Conservation (phyloP, 768 basidiomycete species). For the Boletus sp. region DNA sequence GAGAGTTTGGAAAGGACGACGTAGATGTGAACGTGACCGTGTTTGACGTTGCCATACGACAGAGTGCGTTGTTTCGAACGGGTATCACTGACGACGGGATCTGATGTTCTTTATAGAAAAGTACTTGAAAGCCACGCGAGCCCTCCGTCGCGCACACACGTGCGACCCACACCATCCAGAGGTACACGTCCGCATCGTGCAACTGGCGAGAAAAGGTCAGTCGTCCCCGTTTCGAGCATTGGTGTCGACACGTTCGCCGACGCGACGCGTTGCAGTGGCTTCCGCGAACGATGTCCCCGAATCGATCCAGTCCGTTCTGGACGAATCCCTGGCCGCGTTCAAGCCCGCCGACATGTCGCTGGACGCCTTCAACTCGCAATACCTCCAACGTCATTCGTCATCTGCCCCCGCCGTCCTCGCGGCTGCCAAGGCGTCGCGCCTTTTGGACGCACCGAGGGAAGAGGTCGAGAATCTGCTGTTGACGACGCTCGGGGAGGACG, state of each 20-base stretch:
- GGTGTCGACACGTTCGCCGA: neutral
- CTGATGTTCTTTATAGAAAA: slow-evolving; percentile 53
- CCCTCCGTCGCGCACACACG: slow-evolving; percentile 55
- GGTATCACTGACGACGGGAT: neutral
- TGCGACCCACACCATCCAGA: slow-evolving; percentile 59
- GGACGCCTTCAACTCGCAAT: slow-evolving; percentile 74
- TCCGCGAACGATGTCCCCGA: slow-evolving; percentile 43
- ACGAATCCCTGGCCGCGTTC: slow-evolving; percentile 45
- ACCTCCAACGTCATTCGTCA: slow-evolving; percentile 60
- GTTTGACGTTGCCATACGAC: slow-evolving; percentile 81
- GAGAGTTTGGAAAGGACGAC: slow-evolving; percentile 46
- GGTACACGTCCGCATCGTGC: slow-evolving; percentile 67
- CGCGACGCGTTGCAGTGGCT: slow-evolving; percentile 39
- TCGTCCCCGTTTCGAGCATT: neutral
- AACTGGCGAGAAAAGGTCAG: slow-evolving; percentile 59
- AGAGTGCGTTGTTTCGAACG: slow-evolving; percentile 53
- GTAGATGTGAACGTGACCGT: slow-evolving; percentile 70
- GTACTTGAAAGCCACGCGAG: slow-evolving; percentile 72
- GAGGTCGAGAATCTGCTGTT: slow-evolving; percentile 66
- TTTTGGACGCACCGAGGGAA: slow-evolving; percentile 46
- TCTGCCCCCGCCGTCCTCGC: slow-evolving; percentile 58
- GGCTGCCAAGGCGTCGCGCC: slow-evolving; percentile 53
- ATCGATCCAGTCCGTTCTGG: slow-evolving; percentile 50
- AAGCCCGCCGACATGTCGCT: slow-evolving; percentile 56
- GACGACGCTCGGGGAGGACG: slow-evolving; percentile 42